Conservation (phyloP, 2,329 filamentous ascomycete genomes). For the Ilyonectria robusta region DNA sequence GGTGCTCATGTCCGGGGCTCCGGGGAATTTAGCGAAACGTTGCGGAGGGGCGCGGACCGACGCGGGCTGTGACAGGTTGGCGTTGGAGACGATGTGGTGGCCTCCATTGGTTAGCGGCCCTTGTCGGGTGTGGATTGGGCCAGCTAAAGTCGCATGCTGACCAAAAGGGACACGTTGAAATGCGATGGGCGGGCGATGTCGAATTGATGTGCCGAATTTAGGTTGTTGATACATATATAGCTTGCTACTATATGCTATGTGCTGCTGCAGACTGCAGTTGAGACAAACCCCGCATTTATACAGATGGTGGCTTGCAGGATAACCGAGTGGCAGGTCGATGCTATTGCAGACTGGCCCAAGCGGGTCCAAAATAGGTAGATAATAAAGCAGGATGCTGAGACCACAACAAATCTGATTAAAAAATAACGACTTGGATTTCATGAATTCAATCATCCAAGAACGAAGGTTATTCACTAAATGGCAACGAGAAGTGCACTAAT, state of each 20-base stretch:
- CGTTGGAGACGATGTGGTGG: constrained; percentile 42
- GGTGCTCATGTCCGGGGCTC: constrained; percentile 1
- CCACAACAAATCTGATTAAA: background rate
- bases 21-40: constrained; percentile 29
- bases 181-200: background rate
- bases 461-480: background rate
- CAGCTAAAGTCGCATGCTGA: constrained; percentile 2
- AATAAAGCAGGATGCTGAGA: background rate
- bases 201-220: background rate
- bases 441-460: background rate
- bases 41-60: constrained; percentile 8
- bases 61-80: constrained; percentile 23
- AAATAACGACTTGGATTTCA: background rate
- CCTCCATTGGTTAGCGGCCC: constrained; percentile 46
- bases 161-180: background rate
- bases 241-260: background rate
- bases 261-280: background rate
- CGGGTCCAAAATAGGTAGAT: background rate
- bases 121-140: background rate
- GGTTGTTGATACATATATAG: background rate
- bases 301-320: background rate
- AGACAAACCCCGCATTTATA: background rate
- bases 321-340: background rate
- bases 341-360: background rate
- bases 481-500: constrained; percentile 4